Evolutionary conservation across 2,329 filamentous ascomycete species (phyloP), one percentile per base, ranked within the genome.

Genomic region (Simplicillium sp.): DNA sequence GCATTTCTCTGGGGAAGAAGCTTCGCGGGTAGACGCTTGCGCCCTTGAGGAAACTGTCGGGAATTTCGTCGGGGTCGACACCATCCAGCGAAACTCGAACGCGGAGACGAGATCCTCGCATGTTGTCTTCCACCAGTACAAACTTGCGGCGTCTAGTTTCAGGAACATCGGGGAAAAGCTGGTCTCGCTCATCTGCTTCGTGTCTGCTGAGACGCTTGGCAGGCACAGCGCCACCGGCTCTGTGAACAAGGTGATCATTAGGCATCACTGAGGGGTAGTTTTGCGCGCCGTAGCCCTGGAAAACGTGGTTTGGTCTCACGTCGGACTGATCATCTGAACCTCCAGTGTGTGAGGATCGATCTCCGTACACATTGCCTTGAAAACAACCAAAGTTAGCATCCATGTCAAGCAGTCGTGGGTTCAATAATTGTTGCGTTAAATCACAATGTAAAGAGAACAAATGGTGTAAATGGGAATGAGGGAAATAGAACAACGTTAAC

Each of bases 111-210:
- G 79, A 82, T 39, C 83, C 84, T 29, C 87, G 82, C 46, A 88
- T 84, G 39, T 79, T 81, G 59, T 97, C 90, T 50, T 96, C 89
- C 20, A 97, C 88, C 9, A 97, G 77, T 51, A 97, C 95, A 62
- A 97, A 97, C 63, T 96, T 97, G 57, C 90, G 84, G 55, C 87
- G 87, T 67, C 94, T 95, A 39, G 83, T 81, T 54, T 92, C 87
- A 2, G 89, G 88, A 39, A 95, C 75, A 49, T 92, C 84, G 37
- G 87, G 87, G 60, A 96, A 96, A 35, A 96, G 76, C 37, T 80
- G 79, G 13, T 80, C 75, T 39, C 82, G 67, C 46, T 77, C 20
- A 25, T 25, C 20, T 74, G 53, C 14, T 44, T 81, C 70, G 46
- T 72, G 44, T 74, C 69, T 49, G 74, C 63, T 37, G 54, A 59